phyloP scores from a whole-genome alignment of 306 rosid genomes.

The Pueraria montana region DNA sequence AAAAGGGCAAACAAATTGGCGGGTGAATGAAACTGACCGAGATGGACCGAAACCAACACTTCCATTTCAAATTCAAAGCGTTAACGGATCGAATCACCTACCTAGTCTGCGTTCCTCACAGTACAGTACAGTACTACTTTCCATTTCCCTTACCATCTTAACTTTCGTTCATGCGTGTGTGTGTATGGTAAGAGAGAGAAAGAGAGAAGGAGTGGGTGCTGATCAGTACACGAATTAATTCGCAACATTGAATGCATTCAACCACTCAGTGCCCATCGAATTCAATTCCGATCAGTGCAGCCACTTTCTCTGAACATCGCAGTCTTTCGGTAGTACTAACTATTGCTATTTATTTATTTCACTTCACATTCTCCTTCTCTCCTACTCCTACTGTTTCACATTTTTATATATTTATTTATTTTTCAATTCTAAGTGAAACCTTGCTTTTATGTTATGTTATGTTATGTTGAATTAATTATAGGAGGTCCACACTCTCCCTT shows the following conservation, averaged over 20 bases:
- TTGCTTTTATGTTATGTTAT: background rate
- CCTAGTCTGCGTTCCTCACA: background rate
- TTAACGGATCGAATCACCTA: background rate
- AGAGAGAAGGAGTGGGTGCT: background rate
- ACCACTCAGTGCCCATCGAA: background rate
- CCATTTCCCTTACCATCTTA: background rate
- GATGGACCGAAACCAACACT: background rate
- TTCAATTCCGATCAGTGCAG: slow-evolving; percentile 27
- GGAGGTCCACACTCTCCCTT: background rate
- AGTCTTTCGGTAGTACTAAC: background rate
- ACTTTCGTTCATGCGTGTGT: background rate
- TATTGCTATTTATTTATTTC: slow-evolving; percentile 13
- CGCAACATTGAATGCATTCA: slow-evolving; percentile 12
- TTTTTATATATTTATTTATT: background rate
- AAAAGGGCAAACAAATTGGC: slow-evolving; percentile 33
- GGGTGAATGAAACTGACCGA: slow-evolving; percentile 40
- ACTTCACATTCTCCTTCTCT: background rate
- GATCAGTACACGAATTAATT: background rate
- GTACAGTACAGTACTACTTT: background rate
- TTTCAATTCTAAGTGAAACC: background rate
- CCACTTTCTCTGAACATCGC: slow-evolving; percentile 13
- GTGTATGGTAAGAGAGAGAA: background rate
- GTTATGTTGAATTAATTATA: background rate
- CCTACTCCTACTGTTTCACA: background rate
- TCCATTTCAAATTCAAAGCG: slow-evolving; percentile 38